Evolutionary conservation across 2,329 filamentous ascomycete genomes (phyloP), one percentile per base, ranked within the genome.

Genomic region (Lasiodiplodia theobromae): DNA sequence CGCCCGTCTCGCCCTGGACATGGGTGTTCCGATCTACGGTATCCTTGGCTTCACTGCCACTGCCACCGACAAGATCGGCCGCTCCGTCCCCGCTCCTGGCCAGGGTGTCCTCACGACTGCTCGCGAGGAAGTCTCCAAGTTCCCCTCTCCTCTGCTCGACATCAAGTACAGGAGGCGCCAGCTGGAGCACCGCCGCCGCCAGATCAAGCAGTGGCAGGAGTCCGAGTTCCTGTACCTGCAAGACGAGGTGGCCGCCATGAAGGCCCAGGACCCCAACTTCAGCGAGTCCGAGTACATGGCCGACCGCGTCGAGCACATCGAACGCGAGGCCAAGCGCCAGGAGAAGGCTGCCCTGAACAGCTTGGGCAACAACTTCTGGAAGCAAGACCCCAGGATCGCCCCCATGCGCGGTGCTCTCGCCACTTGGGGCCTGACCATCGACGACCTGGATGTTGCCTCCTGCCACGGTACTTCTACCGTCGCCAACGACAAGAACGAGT

Each of bases 401-500:
- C 96, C 96, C 77, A 89, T 99, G 53, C 94, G 96, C 79, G 96
- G 96, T 82, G 94, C 96, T 69, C 88, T 99, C 71, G 96, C 96
- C 62, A 98, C 95, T 12, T 99, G 96, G 96, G 96, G 95, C 78
- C 91, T 99, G 68, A 98, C 96, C 14, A 93, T 99, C 72, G 96
- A 99, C 77, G 96, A 99, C 76, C 89, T 99, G 44, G 92, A 87
- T 74, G 94, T 99, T 71, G 95, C 96, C 18, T 98, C 96, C 16
- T 98, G 98, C 92, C 96, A 99, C 85, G 96, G 96, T 76, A 99
- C 96, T 51, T 98, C 96, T 0, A 99, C 96, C 72, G 94, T 97
- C 78, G 96, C 96, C 74, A 99, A 99, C 81, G 96, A 99, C 86
- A 98, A 98, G 90, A 99, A 99, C 82, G 96, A 99, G 82, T 98